Base-by-base conservation (phyloP, 768 basidiomycete species). In the Exidia glandulosa region DNA sequence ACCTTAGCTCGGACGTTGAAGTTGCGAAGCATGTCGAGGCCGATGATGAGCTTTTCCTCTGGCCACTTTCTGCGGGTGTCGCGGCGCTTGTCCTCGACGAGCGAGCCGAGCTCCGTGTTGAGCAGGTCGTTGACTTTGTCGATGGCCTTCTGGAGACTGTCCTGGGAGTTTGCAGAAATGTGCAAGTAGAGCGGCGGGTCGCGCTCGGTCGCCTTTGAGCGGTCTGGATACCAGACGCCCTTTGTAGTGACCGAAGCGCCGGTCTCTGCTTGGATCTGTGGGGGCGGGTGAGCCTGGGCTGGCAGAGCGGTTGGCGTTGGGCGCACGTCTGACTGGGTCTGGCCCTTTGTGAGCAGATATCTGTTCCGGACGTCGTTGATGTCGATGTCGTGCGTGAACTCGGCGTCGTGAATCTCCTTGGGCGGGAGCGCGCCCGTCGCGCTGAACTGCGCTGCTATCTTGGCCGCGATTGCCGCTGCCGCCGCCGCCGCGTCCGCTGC, bases 1-100 rank as follows among this genome's bases (percentile, higher is more conserved):
- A 97, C 93, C 72, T 99, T 99, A 27, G 95, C 95, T 59, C 95
- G 80, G 56, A 99, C 87, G 71, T 99, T 97, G 74, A 99, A 99
- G 73, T 97, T 97, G 57, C 95, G 81, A 66, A 98, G 83, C 58
- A 85, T 86, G 16, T 98, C 94, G 58, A 99, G 70, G 3, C 85
- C 87, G 41, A 99, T 90, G 0, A 85, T 86, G 9, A 97, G 74
- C 72, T 96, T 97, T 73, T 94, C 94, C 71, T 98, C 95, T 1
- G 94, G 94, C 95, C 95, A 98, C 83, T 95, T 96, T 59, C 91
- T 80, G 37, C 79, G 67, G 59, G 81, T 76, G 60, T 86, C 84
- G 64, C 81, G 84, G 61, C 66, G 41, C 73, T 88, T 87, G 62
- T 90, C 87, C 66, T 88, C 86, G 3, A 90, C 90, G 34, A 92